These are phyloP conservation scores for Mycosphaerella sp. DNA, from an alignment of 2,329 filamentous ascomycete genomes.

Conservation along the genomic window DNA sequence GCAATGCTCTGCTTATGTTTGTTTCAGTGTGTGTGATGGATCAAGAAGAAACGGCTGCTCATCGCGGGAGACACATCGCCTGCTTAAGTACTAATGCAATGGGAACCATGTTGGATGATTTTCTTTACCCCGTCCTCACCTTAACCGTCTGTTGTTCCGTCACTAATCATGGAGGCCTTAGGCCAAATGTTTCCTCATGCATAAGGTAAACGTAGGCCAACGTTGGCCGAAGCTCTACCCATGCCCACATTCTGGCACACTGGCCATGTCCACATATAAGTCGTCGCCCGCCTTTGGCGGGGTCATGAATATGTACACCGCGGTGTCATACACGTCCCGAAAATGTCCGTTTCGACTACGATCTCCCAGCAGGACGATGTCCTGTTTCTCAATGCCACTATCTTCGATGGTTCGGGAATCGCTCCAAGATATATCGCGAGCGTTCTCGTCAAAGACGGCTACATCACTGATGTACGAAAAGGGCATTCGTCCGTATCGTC, in stretches of 20 bases:
- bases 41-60: constrained; percentile 10
- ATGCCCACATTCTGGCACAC: not conserved
- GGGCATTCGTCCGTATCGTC: not conserved
- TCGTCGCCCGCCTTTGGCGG: not conserved
- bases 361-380: not conserved
- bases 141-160: too few species aligned
- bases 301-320: not conserved
- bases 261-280: not conserved
- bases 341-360: not conserved
- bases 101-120: not conserved
- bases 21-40: constrained; percentile 6
- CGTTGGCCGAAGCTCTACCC: not conserved
- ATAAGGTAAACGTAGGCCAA: not conserved
- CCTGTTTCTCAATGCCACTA: constrained; percentile 22
- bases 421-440: constrained; percentile 20
- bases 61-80: not conserved
- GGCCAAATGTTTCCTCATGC: not conserved
- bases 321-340: not conserved
- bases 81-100: not conserved
- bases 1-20: constrained; percentile 3
- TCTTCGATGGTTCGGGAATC: constrained; percentile 25
- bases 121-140: not conserved
- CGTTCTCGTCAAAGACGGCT: constrained; percentile 19
- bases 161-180: not conserved
- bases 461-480: constrained; percentile 17